Conservation (phyloP, 495 filamentous ascomycete genomes). For the Tuber melanosporum region DNA sequence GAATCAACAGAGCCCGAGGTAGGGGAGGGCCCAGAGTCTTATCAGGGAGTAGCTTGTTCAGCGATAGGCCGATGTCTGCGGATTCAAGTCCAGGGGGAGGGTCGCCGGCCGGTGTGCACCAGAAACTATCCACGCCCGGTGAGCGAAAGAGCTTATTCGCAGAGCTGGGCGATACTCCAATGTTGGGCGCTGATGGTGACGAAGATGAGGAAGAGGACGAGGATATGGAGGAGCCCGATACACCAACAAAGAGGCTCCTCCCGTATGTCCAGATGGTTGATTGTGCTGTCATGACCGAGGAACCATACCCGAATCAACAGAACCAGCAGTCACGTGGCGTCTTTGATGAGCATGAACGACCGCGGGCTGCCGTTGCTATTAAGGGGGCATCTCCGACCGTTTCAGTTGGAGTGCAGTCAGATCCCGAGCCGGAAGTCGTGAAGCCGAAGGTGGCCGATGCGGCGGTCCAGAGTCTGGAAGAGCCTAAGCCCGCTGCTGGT, state of each 20-base stretch:
- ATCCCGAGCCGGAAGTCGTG: conserved; percentile 9
- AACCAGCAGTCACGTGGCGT: conserved; percentile 38
- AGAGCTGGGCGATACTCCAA: conserved; percentile 61
- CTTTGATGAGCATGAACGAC: conserved; percentile 30
- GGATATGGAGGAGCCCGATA: conserved; percentile 21
- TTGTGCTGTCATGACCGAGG: conserved; percentile 80
- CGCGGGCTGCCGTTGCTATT: conserved; percentile 32
- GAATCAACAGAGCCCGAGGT: conserved; percentile 32
- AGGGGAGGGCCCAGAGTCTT: conserved; percentile 25
- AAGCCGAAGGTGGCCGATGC: conserved; percentile 28
- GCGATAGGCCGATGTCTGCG: conserved; percentile 8
- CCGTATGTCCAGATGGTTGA: conserved; percentile 60
- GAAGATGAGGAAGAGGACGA: conserved; percentile 22
- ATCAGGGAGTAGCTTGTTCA: conserved; percentile 31
- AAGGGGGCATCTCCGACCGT: conserved; percentile 15
- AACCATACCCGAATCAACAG: conserved; percentile 41
- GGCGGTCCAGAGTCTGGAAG: conserved; percentile 12
- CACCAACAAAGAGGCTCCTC: conserved; percentile 38
- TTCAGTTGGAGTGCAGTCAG: conserved; percentile 29
- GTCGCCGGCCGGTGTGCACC: conserved; percentile 20
- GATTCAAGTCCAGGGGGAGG: conserved; percentile 19
- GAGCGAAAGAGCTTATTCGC: conserved; percentile 74
- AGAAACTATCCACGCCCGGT: conserved; percentile 18
- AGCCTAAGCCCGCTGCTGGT: conserved; percentile 6
- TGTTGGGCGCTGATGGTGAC: conserved; percentile 34